These are phyloP conservation scores for Dryas octopetala DNA, from an alignment of 306 rosid genomes.

Conservation along the genomic window DNA sequence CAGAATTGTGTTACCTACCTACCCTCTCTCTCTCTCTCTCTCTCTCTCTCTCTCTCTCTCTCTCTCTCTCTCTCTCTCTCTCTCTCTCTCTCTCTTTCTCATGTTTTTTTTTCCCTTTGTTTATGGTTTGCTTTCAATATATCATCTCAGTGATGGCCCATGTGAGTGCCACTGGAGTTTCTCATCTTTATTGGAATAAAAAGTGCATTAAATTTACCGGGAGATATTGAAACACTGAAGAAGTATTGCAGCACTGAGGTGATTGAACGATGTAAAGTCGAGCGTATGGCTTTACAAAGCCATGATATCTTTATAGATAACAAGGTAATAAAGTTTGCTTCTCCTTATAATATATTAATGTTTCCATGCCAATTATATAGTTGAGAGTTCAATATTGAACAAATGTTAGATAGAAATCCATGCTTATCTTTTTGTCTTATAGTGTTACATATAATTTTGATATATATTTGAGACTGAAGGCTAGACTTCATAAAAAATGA, in stretches of 20 bases:
- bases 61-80: too few species aligned
- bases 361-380: background rate
- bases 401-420: background rate
- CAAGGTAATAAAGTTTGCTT: conserved; percentile 53
- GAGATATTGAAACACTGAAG: conserved; percentile 69
- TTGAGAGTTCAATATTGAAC: background rate
- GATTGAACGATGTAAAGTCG: conserved; percentile 89
- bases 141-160: conserved; percentile 11
- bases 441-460: background rate
- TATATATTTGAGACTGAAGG: background rate
- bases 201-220: conserved; percentile 42
- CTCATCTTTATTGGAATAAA: conserved; percentile 20
- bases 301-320: conserved; percentile 81
- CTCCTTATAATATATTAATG: background rate
- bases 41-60: background rate
- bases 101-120: background rate
- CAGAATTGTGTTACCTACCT: conserved; percentile 1
- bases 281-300: conserved; percentile 63
- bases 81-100: background rate
- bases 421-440: background rate
- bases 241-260: conserved; percentile 78
- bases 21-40: background rate
- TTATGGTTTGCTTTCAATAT: background rate
- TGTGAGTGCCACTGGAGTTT: conserved; percentile 22
- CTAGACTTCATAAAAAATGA: background rate